Evolutionary conservation across 2,329 filamentous ascomycete species (phyloP), one percentile per base, ranked within the genome.

Genomic region (Reticulascus tulasneorum): DNA sequence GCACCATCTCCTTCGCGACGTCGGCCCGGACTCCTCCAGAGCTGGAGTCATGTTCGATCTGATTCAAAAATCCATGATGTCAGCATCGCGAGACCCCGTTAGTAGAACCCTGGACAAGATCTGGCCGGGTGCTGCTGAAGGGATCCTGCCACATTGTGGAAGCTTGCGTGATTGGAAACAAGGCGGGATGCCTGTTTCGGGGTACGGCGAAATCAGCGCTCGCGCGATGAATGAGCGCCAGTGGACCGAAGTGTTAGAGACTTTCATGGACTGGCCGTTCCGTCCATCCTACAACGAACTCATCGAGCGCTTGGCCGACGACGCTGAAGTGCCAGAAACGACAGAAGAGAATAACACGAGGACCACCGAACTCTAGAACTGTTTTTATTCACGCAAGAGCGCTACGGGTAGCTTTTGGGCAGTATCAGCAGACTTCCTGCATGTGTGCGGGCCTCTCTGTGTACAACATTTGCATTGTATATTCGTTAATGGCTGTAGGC

Each of bases 221-320:
- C 59, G 79, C 5, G 53, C 58, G 18, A 46, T 86, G 38, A 77
- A 71, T 27, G 55, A 65, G 46, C 49, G 53, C 11, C 79, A 84
- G 64, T 66, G 79, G 54, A 53, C 66, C 13, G 75, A 82, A 41
- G 58, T 86, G 12, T 42, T 79, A 5, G 64, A 74, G 45, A 70
- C 72, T 1, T 86, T 77, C 69, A 66, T 77, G 55, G 61, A 71
- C 33, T 87, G 82, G 82, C 81, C 81, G 1, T 85, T 84, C 46
- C 58, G 60, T 4, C 79, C 78, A 2, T 47, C 52, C 3, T 73
- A 72, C 43, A 28, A 55, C 6, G 62, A 75, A 40, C 55, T 79
- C 34, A 56, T 78, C n/a, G 59, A 59, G 6, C 60, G 70, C 18
- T 44, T 56, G 9, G 29, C 47, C 4, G 60, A 60, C 13, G 56